Conservation (phyloP, 768 basidiomycete species). For the Pulveroboletus sp. region DNA sequence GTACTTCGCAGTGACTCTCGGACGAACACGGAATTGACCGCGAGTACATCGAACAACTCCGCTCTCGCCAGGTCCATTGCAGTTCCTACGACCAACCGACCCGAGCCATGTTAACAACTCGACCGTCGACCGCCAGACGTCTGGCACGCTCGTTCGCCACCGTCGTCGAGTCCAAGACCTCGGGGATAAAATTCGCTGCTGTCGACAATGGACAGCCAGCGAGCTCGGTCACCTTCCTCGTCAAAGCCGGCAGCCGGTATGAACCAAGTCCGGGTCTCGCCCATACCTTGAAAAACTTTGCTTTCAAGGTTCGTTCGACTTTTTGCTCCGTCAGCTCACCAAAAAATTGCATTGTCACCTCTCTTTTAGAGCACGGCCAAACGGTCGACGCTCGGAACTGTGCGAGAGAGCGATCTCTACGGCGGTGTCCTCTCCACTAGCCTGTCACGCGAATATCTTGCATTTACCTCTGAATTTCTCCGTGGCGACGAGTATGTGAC, state of each 20-base stretch:
- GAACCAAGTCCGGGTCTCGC: conserved; percentile 88
- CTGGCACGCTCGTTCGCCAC: conserved; percentile 75
- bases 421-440: conserved; percentile 87
- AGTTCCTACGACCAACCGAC: background rate
- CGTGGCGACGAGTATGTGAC: conserved; percentile 89
- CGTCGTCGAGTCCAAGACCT: conserved; percentile 55
- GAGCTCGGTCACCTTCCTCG: conserved; percentile 79
- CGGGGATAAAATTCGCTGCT: conserved; percentile 83
- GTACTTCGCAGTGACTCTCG: no score
- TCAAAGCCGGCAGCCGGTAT: conserved; percentile 90
- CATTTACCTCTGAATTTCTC: conserved; percentile 92
- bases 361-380: conserved; percentile 68
- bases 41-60: conserved; percentile 20
- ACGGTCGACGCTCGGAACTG: conserved; percentile 83
- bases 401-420: conserved; percentile 89
- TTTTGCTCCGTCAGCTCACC: background rate
- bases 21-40: conserved; percentile 26
- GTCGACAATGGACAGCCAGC: conserved; percentile 82
- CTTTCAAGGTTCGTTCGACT: conserved; percentile 79
- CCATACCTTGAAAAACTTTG: conserved; percentile 95
- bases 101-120: conserved; percentile 55
- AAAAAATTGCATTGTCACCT: background rate
- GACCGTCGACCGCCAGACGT: conserved; percentile 56
- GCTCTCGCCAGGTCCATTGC: conserved; percentile 15
- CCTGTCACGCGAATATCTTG: conserved; percentile 84